Conservation (phyloP, 108 stramenopile genomes). For the Nitzschia sp. region DNA sequence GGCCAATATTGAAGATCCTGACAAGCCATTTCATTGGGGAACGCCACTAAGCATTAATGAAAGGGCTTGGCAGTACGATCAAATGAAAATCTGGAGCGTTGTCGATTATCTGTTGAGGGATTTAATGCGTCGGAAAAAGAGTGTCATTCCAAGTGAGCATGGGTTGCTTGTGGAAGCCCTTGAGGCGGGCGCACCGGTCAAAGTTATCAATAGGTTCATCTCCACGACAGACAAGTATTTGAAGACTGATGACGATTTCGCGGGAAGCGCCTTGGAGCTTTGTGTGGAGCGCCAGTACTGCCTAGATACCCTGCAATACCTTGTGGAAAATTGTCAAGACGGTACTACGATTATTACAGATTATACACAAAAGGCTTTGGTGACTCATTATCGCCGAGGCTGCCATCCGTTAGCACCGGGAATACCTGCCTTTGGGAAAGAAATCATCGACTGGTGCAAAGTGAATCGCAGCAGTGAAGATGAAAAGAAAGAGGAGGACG, state of each 20-base stretch:
- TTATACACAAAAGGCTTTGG: conserved; percentile 23
- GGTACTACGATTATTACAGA: conserved; percentile 21
- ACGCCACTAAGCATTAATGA: conserved; percentile 6
- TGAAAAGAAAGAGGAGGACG: neutral
- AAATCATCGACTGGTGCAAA: conserved; percentile 24
- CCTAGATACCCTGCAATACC: conserved; percentile 26
- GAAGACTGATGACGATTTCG: conserved; percentile 28
- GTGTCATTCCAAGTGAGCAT: conserved; percentile 30
- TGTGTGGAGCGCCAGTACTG: conserved; percentile 31
- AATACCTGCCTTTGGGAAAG: conserved; percentile 17
- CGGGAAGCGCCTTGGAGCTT: conserved; percentile 27
- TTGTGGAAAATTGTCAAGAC: conserved; percentile 21
- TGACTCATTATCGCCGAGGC: conserved; percentile 20
- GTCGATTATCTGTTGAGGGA: conserved; percentile 20
- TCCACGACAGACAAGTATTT: conserved; percentile 27
- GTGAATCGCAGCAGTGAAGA: neutral
- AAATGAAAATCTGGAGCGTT: conserved; percentile 19
- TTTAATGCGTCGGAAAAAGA: conserved; percentile 17
- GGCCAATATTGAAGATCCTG: conserved; percentile 9
- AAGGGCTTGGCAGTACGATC: conserved; percentile 29
- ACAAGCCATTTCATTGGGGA: conserved; percentile 25
- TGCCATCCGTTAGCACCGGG: conserved; percentile 9
- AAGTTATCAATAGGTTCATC: conserved; percentile 20
- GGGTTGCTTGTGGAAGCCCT: conserved; percentile 29
- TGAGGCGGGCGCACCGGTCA: conserved; percentile 22